These are phyloP conservation scores for Penicillium argentinense DNA, from an alignment of 495 filamentous ascomycete species.

Conservation along the genomic window DNA sequence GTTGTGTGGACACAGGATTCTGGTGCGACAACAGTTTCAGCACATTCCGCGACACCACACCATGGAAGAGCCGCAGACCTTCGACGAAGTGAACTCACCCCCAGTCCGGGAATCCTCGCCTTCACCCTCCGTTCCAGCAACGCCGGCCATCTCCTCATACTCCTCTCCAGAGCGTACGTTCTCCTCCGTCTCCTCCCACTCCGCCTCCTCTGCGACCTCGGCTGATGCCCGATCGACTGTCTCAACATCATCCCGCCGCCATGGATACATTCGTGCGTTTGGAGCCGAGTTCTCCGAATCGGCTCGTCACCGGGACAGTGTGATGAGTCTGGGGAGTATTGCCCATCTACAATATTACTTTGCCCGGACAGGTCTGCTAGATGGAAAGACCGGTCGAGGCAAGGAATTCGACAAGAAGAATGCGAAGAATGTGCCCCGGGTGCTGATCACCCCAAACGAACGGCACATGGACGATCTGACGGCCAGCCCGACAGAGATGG, in stretches of 20 bases:
- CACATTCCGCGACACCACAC: conserved; percentile 3
- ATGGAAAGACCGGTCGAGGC: conserved; percentile 87
- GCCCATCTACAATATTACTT: conserved; percentile 98
- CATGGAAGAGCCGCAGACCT: conserved; percentile 36
- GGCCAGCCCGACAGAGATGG: conserved; percentile 54
- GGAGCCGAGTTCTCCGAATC: conserved; percentile 89
- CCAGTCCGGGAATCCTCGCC: conserved; percentile 53
- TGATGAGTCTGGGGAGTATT: conserved; percentile 94
- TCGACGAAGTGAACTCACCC: conserved; percentile 27
- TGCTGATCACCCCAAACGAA: conserved; percentile 45
- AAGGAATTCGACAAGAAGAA: conserved; percentile 65
- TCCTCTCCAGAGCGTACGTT: conserved; percentile 70
- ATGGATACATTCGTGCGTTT: conserved; percentile 89
- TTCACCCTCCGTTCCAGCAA: conserved; percentile 58
- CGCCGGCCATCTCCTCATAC: conserved; percentile 61
- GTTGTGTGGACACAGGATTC: conserved; percentile 4
- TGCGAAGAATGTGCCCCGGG: conserved; percentile 36
- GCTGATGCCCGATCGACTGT: conserved; percentile 51
- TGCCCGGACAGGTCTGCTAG: conserved; percentile 86
- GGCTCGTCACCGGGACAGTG: conserved; percentile 84
- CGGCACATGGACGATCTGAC: conserved; percentile 43
- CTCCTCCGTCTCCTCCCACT: conserved; percentile 73
- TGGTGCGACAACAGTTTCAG: conserved; percentile 20
- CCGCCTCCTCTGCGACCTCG: conserved; percentile 63
- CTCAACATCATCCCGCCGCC: conserved; percentile 58